These are phyloP conservation scores for Penicillium dipodomyicola DNA, from an alignment of 495 filamentous ascomycete genomes.

Conservation along the genomic window DNA sequence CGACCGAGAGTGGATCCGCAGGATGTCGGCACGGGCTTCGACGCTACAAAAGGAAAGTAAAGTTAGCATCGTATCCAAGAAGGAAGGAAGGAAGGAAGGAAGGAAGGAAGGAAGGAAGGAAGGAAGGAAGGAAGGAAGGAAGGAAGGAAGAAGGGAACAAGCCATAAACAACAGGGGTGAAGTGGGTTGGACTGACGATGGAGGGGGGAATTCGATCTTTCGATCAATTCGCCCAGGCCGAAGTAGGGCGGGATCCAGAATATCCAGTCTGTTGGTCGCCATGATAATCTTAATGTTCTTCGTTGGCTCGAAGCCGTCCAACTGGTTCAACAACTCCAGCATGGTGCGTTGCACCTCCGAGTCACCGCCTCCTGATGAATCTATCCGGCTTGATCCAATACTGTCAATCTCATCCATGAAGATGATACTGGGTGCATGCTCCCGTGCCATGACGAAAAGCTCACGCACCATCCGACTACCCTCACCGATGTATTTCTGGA, in stretches of 20 bases:
- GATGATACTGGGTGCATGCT: conserved; percentile 99
- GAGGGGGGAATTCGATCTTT: conserved; percentile 99
- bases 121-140: not conserved
- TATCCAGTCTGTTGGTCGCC: conserved; percentile 97
- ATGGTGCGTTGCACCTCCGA: conserved; percentile 99
- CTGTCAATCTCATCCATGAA: conserved; percentile 99
- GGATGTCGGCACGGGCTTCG: conserved; percentile 95
- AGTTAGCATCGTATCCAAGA: conserved; percentile 15
- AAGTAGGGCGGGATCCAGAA: conserved; percentile 90
- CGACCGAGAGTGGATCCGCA: conserved; percentile 91
- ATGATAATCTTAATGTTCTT: conserved; percentile 99
- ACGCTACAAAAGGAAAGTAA: conserved; percentile 47
- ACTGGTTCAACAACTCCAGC: conserved; percentile 95
- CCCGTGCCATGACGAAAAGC: conserved; percentile 97
- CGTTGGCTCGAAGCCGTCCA: conserved; percentile 98
- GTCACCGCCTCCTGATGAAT: conserved; percentile 90
- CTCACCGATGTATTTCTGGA: conserved; percentile 99
- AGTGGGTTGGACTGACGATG: conserved; percentile 56
- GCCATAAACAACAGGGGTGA: not conserved
- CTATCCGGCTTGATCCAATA: conserved; percentile 95
- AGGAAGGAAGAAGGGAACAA: not conserved
- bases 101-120: not conserved
- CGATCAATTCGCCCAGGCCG: conserved; percentile 95
- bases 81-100: not conserved
- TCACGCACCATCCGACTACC: conserved; percentile 98